Base-by-base conservation (phyloP, 2,329 filamentous ascomycete species). In the Botryotinia globosa region DNA sequence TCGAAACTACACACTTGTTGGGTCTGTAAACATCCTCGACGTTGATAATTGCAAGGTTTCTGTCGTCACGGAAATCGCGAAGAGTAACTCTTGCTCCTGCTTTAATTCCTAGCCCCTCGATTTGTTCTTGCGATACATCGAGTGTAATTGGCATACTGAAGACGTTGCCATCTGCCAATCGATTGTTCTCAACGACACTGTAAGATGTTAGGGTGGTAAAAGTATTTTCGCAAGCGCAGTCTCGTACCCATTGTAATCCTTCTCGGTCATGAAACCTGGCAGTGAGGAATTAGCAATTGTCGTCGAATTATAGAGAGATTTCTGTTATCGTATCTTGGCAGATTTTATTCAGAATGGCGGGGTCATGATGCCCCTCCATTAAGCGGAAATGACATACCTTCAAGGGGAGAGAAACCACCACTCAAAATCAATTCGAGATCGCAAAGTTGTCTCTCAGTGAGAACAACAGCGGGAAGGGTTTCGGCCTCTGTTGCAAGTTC, bases 131-230 rank as follows among this genome's bases (percentile, higher is more conserved):
- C 76, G 87, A 89, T 75, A 97, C 86, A 83, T 99, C 96, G 77
- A 99, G 91, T 79, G 92, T 97, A 83, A 99, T 98, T 80, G 96
- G 96, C 85, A 99, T 99, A 83, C 90, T 93, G 86, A 98, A 98
- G 79, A 99, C 91, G 82, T 90, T 91, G 82, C 96, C 96, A 84
- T 94, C 91, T 73, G 90, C 90, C 73, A 99, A 91, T 79, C 96
- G 93, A 85, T 92, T 91, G 79, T 95, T 89, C 83, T 91, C 90
- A 77, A 98, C 94, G 76, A 99, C 96, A 76, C 94, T 96, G 81
- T 51, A 56, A 61, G 37, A 77, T 83, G 80, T 78, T 65, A 78
- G 84, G 81, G 74, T 73, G 61, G 18, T 74, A 64, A 72, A 42
- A 44, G n/a, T 22, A 44, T 29, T 32, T 71, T 71, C 68, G 56